These are phyloP conservation scores for Penicillium dipodomyicola DNA, from an alignment of 495 filamentous ascomycete species.

Conservation along the genomic window DNA sequence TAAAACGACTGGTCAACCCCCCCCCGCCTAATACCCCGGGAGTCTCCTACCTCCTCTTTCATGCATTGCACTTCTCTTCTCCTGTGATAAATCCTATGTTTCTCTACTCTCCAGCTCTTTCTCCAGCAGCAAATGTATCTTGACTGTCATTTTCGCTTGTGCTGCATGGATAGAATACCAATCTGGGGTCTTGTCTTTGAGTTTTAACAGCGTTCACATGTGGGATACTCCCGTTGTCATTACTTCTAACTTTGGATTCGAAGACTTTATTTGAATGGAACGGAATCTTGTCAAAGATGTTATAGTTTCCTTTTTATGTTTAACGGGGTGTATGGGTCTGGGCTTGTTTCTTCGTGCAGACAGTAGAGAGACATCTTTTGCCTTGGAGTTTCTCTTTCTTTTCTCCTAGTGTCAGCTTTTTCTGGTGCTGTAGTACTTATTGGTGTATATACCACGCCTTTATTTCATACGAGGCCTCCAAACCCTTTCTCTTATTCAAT, in stretches of 20 bases:
- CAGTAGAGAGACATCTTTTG: conserved; percentile 5
- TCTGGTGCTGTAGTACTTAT: background rate
- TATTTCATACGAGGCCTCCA: background rate
- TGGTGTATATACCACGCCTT: background rate
- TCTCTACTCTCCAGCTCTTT: conserved; percentile 7
- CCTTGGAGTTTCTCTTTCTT: conserved; percentile 4
- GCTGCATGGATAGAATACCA: conserved; percentile 15
- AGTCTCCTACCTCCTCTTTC: background rate
- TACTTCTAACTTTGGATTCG: conserved; percentile 9
- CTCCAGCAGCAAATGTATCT: conserved; percentile 17
- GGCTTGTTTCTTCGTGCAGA: background rate
- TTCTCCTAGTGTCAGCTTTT: background rate
- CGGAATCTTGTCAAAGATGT: conserved; percentile 11
- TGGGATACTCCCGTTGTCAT: conserved; percentile 13
- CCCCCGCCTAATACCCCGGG: conserved; percentile 13
- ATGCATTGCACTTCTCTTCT: conserved; percentile 12
- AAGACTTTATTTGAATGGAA: conserved; percentile 18
- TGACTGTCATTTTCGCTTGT: conserved; percentile 15
- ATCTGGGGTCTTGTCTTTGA: conserved; percentile 7
- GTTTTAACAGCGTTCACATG: conserved; percentile 18
- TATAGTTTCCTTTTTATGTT: conserved; percentile 13
- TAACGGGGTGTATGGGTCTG: conserved; percentile 19
- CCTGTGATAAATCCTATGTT: conserved; percentile 4
- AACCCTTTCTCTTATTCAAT: background rate
- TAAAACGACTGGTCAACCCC: conserved; percentile 1